Percentiles rank a stretch among this genome's conserved stretches.
Evolutionary conservation across 177 flowering plant genomes (phyloP).

Genomic region (Vitis hybrid): DNA sequence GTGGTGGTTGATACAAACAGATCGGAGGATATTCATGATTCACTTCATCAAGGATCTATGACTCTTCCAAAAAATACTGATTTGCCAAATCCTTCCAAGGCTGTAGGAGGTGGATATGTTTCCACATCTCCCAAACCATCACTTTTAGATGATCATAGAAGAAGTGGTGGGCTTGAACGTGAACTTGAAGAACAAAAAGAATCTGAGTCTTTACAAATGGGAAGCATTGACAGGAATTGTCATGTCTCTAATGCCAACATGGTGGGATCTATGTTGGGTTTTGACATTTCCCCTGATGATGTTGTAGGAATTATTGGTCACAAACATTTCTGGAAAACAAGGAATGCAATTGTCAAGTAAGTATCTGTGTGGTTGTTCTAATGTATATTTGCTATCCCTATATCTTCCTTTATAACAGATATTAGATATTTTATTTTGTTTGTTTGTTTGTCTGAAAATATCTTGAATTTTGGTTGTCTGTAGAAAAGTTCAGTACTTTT

Average conservation of each 20-base stretch:
- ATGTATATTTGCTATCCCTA: no score
- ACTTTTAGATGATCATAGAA: conserved; percentile 22
- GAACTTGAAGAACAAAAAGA: conserved; percentile 22
- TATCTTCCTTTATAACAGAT: no score
- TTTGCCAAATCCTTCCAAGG: conserved; percentile 10
- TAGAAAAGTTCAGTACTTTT: no score
- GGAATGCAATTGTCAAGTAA: conserved; percentile 76
- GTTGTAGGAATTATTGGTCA: conserved; percentile 64
- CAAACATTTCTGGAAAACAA: conserved; percentile 73
- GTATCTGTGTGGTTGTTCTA: conserved; percentile 20
- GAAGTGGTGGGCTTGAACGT: conserved; percentile 25
- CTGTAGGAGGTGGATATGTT: conserved; percentile 9
- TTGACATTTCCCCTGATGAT: conserved; percentile 63
- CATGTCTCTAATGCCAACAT: conserved; percentile 52
- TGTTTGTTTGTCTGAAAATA: no score
- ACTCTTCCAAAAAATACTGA: conserved; percentile 2
- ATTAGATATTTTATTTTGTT: no score
- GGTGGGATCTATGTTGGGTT: conserved; percentile 42
- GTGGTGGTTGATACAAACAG: neutral
- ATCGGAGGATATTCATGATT: conserved; percentile 13
- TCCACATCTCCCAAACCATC: conserved; percentile 2
- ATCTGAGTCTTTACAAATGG: conserved; percentile 15
- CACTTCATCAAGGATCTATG: conserved; percentile 15
- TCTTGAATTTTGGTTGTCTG: no score
- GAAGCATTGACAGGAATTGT: conserved; percentile 39